These are phyloP conservation scores for Plicaturopsis crispa DNA, from an alignment of 768 basidiomycete species.

Conservation along the genomic window DNA sequence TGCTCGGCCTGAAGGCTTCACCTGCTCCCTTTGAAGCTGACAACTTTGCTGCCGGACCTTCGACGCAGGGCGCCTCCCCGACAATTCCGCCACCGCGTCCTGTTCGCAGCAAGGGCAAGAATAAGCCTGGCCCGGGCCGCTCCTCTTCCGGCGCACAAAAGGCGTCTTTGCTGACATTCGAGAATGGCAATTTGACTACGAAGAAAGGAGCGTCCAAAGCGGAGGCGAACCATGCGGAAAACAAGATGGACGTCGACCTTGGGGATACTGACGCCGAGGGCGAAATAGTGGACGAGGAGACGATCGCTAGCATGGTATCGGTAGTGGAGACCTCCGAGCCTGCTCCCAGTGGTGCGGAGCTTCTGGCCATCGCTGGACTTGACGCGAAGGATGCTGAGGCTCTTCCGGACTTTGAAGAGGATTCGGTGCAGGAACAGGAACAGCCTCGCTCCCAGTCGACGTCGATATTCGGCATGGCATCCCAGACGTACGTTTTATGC, in stretches of 20 bases:
- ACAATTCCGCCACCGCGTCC: constrained; percentile 6
- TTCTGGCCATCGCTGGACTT: constrained; percentile 45
- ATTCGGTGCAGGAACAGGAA: constrained; percentile 13
- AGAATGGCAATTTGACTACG: constrained; percentile 44
- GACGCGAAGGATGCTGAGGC: constrained; percentile 25
- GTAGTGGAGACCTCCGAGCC: constrained; percentile 3
- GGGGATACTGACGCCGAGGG: background rate
- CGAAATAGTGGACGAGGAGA: constrained; percentile 5
- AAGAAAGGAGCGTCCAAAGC: constrained; percentile 36
- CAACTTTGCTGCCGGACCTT: background rate
- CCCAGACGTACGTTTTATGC: too few relatives aligned
- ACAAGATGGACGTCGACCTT: constrained; percentile 14
- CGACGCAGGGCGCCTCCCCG: constrained; percentile 5
- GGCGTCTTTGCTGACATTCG: constrained; percentile 46
- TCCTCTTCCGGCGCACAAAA: constrained; percentile 36
- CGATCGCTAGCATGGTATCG: background rate
- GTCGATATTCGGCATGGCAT: too few relatives aligned
- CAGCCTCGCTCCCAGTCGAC: too few relatives aligned
- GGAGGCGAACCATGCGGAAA: constrained; percentile 8
- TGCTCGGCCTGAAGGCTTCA: constrained; percentile 20
- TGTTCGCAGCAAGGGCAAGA: constrained; percentile 2
- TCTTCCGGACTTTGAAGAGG: constrained; percentile 57
- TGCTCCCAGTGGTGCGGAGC: constrained; percentile 33
- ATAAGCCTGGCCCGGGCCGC: constrained; percentile 46
- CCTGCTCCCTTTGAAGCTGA: constrained; percentile 5